phyloP scores from a whole-genome alignment of 2,329 filamentous ascomycete genomes.

The Colletotrichum sp. region DNA sequence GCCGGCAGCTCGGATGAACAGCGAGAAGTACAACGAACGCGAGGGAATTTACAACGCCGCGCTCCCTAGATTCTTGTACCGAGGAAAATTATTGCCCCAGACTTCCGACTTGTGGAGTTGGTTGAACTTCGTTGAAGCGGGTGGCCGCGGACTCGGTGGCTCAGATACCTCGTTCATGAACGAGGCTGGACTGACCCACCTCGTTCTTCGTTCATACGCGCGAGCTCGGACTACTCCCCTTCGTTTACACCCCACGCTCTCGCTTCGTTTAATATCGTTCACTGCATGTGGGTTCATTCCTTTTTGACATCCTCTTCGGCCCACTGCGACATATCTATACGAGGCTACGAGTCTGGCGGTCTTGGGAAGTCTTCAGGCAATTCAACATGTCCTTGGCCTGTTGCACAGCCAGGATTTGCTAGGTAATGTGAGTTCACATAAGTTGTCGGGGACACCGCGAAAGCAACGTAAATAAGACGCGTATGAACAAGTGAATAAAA shows the following conservation, averaged over 20 bases:
- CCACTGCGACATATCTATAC: neutral
- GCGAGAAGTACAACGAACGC: neutral
- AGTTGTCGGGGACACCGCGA: neutral
- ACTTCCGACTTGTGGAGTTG: neutral
- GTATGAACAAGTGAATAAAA: neutral
- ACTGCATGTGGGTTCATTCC: neutral
- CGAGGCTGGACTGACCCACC: neutral
- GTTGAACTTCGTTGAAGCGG: neutral
- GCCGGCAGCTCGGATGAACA: neutral
- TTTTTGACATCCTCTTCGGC: neutral
- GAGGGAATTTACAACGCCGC: neutral
- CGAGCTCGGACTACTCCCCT: neutral
- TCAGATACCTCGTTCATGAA: neutral
- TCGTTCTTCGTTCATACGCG: neutral
- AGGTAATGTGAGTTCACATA: neutral
- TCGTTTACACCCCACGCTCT: neutral
- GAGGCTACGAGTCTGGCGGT: neutral
- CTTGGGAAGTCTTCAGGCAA: neutral
- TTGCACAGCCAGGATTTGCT: neutral
- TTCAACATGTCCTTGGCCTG: neutral
- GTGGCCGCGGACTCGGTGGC: neutral
- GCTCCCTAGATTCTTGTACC: neutral
- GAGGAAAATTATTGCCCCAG: neutral
- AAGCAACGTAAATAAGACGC: neutral
- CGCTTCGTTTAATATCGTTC: neutral